Conservation (phyloP, 2,329 filamentous ascomycete species). For the Hypoxylon sp. region DNA sequence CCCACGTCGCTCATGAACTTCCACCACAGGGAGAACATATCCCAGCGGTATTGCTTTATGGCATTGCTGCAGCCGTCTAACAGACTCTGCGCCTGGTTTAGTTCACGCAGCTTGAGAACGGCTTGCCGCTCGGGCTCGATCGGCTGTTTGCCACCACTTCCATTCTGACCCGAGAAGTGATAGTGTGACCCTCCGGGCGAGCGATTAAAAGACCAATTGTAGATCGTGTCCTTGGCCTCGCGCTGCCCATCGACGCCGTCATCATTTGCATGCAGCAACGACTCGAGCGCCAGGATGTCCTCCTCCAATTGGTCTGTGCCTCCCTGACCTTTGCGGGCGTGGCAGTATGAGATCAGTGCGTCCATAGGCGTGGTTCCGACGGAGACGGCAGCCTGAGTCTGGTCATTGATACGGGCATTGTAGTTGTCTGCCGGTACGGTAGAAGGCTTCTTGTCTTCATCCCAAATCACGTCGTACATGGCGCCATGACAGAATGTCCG, state of each 20-base stretch:
- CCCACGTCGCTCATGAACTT: slow-evolving; percentile 52
- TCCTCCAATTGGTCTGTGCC: slow-evolving; percentile 48
- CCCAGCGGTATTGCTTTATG: slow-evolving; percentile 54
- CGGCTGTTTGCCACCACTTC: slow-evolving; percentile 20
- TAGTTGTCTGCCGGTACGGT: slow-evolving; percentile 53
- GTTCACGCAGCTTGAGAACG: slow-evolving; percentile 31
- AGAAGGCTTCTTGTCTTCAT: slow-evolving; percentile 49
- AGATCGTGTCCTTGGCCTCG: slow-evolving; percentile 52
- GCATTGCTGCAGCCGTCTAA: slow-evolving; percentile 45
- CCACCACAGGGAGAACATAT: slow-evolving; percentile 62
- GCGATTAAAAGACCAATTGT: slow-evolving; percentile 53
- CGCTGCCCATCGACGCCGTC: slow-evolving; percentile 54
- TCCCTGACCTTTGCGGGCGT: slow-evolving; percentile 41
- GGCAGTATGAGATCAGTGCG: slow-evolving; percentile 55
- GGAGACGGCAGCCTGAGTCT: slow-evolving; percentile 45
- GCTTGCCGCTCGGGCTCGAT: not conserved
- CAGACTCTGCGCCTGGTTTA: slow-evolving; percentile 48
- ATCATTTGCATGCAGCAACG: slow-evolving; percentile 51
- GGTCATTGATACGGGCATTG: slow-evolving; percentile 41
- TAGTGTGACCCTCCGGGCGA: slow-evolving; percentile 50
- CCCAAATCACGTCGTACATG: slow-evolving; percentile 58
- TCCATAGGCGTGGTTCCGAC: slow-evolving; percentile 60
- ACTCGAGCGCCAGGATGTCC: slow-evolving; percentile 50
- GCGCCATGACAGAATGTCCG: slow-evolving; percentile 48
- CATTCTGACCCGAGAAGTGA: slow-evolving; percentile 45